phyloP scores from a whole-genome alignment of 108 stramenopile species.

The Chaetoceros tenuissimus region DNA sequence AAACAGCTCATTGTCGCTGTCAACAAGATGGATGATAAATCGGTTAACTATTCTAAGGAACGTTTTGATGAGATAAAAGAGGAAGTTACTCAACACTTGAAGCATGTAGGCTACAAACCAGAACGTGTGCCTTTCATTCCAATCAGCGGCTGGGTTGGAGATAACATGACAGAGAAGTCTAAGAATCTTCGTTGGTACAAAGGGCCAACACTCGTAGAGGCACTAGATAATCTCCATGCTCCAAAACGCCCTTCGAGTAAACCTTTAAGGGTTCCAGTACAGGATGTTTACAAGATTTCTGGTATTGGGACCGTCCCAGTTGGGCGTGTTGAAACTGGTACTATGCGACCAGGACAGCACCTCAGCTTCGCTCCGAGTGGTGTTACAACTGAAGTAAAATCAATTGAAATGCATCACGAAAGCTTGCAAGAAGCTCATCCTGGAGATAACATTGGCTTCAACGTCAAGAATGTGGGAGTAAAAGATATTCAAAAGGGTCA shows the following conservation, averaged over 20 bases:
- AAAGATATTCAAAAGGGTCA: constrained; percentile 86
- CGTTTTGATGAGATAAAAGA: constrained; percentile 87
- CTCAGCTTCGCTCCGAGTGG: constrained; percentile 75
- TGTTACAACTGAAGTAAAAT: constrained; percentile 74
- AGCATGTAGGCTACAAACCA: constrained; percentile 67
- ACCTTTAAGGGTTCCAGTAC: constrained; percentile 93
- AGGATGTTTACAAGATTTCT: constrained; percentile 94
- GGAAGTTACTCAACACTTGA: constrained; percentile 51
- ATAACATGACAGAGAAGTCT: constrained; percentile 91
- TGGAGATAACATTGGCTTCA: constrained; percentile 95
- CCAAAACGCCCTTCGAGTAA: constrained; percentile 88
- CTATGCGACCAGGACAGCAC: constrained; percentile 87
- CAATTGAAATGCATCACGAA: constrained; percentile 95
- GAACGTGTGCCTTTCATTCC: constrained; percentile 91
- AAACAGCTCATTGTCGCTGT: constrained; percentile 94
- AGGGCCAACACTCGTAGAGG: constrained; percentile 86
- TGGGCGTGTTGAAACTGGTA: constrained; percentile 92
- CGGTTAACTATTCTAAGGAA: constrained; percentile 76
- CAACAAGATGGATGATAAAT: constrained; percentile 95
- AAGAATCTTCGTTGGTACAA: constrained; percentile 93
- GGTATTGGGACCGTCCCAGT: constrained; percentile 93
- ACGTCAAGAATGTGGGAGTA: constrained; percentile 85
- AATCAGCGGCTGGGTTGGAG: constrained; percentile 92
- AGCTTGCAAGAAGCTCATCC: constrained; percentile 67
- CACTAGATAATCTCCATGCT: constrained; percentile 77